Base-by-base conservation (phyloP, 2,329 filamentous ascomycete genomes). In the Penicillium psychrosexuale region DNA sequence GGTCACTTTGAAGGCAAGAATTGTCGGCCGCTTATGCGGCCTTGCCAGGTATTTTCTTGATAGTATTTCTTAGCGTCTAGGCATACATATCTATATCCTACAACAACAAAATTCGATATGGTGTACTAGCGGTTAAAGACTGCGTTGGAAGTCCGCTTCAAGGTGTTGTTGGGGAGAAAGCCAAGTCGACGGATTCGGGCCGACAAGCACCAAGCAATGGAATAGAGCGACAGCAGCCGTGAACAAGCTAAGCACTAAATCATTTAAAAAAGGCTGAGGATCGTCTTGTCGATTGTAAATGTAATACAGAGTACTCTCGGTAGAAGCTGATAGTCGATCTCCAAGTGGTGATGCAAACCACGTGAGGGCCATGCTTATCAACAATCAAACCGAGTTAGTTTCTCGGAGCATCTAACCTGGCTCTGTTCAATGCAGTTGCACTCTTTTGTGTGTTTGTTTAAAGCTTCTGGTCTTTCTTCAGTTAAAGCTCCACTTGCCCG, bases 301-400 rank as follows among this genome's bases (percentile, higher is more conserved):
- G 9, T 8, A 36, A 36, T 19, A 47, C 31, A n/a, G 12, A 36
- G 45, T 36, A 28, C 38, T 15, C 5, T 28, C 5, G 24, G 46
- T 24, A 40, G 24, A 47, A 40, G 49, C 50, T 52, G 48, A 58
- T 51, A 46, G 43, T 39, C 15, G 46, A 45, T 57, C 48, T 47
- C 50, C 53, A 47, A 51, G 47, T 57, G 53, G 55, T 62, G 60
- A 64, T 63, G 57, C 62, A 53, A 61, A 63, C 58, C 63, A 65
- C 63, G 63, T 65, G 63, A 65, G 61, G 30, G 27, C 37, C 33
- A 42, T 56, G 51, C 62, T 59, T 60, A 60, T 64, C 61, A 52
- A 40, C 52, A 56, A 62, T 64, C 44, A 58, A 44, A 37, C 40
- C 58, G 55, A 56, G 51, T 61, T 52, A 61, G 36, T 53, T 42